Percentiles rank a stretch among this genome's conserved stretches.
These are phyloP conservation scores for Aspergillus taichungensis DNA, from an alignment of 495 filamentous ascomycete genomes.

Conservation along the genomic window DNA sequence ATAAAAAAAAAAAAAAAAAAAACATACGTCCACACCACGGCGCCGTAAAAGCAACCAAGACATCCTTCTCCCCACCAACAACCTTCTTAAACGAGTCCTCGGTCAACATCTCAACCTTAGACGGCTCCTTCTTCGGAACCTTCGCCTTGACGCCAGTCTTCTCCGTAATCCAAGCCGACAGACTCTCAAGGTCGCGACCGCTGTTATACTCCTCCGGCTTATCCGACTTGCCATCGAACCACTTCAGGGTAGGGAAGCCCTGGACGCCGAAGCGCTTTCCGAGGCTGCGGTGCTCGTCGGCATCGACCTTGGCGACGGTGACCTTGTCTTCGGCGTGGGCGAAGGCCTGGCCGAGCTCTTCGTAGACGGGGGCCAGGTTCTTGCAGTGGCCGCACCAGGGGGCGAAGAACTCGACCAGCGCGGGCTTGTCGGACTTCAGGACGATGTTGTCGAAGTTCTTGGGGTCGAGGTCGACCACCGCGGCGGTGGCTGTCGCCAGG, in stretches of 20 bases:
- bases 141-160: slow-evolving; percentile 80
- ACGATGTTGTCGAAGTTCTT: slow-evolving; percentile 85
- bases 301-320: slow-evolving; percentile 90
- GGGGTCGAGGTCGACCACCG: slow-evolving; percentile 78
- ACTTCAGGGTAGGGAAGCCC: slow-evolving; percentile 96
- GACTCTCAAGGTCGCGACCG: slow-evolving; percentile 78
- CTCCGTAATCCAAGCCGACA: slow-evolving; percentile 71
- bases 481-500: slow-evolving; percentile 34
- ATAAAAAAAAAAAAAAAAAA: slow-evolving; percentile 1
- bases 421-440: slow-evolving; percentile 85
- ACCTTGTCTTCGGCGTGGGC: slow-evolving; percentile 72
- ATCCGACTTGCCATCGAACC: slow-evolving; percentile 94
- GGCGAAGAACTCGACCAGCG: slow-evolving; percentile 97
- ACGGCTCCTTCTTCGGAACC: slow-evolving; percentile 60
- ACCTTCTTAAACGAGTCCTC: slow-evolving; percentile 67
- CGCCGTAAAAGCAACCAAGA: slow-evolving; percentile 91
- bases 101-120: slow-evolving; percentile 69
- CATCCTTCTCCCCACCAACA: slow-evolving; percentile 80
- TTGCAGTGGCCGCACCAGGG: slow-evolving; percentile 99
- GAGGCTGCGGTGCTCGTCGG: slow-evolving; percentile 75
- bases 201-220: slow-evolving; percentile 78
- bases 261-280: slow-evolving; percentile 80
- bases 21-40: slow-evolving; percentile 95
- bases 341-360: slow-evolving; percentile 75
- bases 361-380: slow-evolving; percentile 86